Evolutionary conservation across 2,329 filamentous ascomycete genomes (phyloP).

Genomic region (Penicillium fuscoglaucum): DNA sequence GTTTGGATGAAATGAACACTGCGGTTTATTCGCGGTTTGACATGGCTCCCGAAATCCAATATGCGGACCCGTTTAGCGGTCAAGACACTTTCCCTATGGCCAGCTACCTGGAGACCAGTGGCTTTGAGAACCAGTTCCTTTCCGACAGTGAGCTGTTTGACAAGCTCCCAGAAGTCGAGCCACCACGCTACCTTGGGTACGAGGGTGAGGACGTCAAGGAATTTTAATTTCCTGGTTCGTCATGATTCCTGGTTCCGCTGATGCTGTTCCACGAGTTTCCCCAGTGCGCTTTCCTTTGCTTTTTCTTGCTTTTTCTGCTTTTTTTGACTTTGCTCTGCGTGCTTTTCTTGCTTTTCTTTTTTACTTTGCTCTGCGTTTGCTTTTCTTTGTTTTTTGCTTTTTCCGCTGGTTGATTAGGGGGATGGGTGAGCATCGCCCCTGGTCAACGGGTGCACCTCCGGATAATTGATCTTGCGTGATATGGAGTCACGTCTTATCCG

Average conservation of each 20-base stretch:
- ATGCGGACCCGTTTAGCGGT: neutral
- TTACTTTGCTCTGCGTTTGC: neutral
- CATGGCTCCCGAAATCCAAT: neutral
- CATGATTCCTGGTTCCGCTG: neutral
- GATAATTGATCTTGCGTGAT: constrained; percentile 2
- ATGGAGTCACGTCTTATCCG: constrained; percentile 4
- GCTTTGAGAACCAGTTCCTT: neutral
- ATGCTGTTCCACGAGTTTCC: neutral
- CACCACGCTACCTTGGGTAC: neutral
- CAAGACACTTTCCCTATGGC: neutral
- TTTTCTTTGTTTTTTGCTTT: neutral
- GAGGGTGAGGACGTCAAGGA: neutral
- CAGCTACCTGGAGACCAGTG: neutral
- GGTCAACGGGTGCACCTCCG: neutral
- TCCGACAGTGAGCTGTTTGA: neutral
- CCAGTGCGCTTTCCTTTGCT: neutral
- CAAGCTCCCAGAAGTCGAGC: neutral
- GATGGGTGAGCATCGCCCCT: neutral
- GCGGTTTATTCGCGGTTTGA: neutral
- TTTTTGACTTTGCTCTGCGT: neutral
- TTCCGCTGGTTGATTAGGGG: neutral
- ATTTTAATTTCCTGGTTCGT: neutral
- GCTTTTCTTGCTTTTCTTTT: neutral
- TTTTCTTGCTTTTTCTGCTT: neutral
- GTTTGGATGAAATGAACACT: neutral